Evolutionary conservation across 2,329 filamentous ascomycete genomes (phyloP), one percentile per base, ranked within the genome.

Genomic region (Ophiostoma pallidulum): DNA sequence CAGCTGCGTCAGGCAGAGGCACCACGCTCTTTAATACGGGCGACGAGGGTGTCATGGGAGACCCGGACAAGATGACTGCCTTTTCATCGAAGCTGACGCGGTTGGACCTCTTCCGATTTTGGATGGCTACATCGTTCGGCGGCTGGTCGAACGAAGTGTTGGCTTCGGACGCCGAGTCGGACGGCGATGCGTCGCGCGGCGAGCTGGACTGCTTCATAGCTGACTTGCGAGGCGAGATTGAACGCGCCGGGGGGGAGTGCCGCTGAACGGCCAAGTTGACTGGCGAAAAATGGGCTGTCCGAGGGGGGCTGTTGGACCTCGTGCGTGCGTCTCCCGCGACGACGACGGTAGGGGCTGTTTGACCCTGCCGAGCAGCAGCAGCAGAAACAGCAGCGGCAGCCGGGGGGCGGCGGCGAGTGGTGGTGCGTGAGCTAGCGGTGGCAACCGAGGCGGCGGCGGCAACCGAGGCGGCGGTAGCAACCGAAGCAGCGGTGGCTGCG

Each of bases 71-170:
- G 2, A 62, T 57, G 61, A 54, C 9, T 62, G 58, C 8, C 29
- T 75, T 73, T 42, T 87, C 83, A 53, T 87, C 82, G 59, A 89
- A 96, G 65, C 88, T 95, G 40, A 90, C 85, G 20, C 85, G 73
- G 1, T 77, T 76, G 33, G 72, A 75, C 62, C 83, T 87, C 64
- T 80, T 87, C 50, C 77, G 70, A 41, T 2, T 36, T 4, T 16
- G 16, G 57, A 22, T 10, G 9, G 38, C 28, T 13, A 26, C 3
- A 8, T n/a, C 16, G 13, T 16, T 40, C n/a, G 26, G 41, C 29
- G 35, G 16, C 29, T 20, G 31, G 35, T n/a, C 18, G 19, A n/a
- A 20, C 5, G 13, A 16, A 10, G 37, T 12, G 35, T 39, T 18
- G 37, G 60, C 63, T 55, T 72, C 73, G 3, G 73, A 74, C 20